Conservation (phyloP, 139 green algal genomes). For the Bryopsis sp. region DNA sequence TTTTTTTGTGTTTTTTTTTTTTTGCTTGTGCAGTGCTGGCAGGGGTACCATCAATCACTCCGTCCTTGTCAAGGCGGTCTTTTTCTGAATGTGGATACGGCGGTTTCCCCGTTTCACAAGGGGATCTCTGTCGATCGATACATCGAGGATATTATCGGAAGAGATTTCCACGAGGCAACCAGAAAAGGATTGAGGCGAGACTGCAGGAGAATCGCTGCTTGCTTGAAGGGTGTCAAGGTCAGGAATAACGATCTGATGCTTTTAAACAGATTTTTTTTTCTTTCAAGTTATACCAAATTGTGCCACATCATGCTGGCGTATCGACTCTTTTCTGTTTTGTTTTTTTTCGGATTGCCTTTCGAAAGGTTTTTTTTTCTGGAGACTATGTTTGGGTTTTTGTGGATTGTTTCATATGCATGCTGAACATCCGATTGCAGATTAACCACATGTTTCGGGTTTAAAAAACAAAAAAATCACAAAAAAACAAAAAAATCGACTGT, state of each 20-base stretch:
- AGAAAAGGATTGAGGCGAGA: neutral
- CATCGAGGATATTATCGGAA: conserved; percentile 12
- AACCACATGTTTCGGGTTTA: neutral
- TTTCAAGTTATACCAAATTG: too few relatives aligned
- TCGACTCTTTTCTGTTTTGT: too few relatives aligned
- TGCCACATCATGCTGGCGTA: too few relatives aligned
- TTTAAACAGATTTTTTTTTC: too few relatives aligned
- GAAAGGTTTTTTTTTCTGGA: too few relatives aligned
- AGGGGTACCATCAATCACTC: conserved; percentile 19
- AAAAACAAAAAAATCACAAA: neutral
- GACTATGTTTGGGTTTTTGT: too few relatives aligned
- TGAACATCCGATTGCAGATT: too few relatives aligned
- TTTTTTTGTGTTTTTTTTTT: neutral
- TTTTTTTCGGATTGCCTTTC: too few relatives aligned
- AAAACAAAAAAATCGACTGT: neutral
- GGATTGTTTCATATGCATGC: too few relatives aligned
- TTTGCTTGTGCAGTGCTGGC: neutral
- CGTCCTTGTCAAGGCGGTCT: conserved; percentile 19
- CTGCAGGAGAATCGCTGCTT: neutral
- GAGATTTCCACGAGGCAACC: too few relatives aligned
- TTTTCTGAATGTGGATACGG: conserved; percentile 17
- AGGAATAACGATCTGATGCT: neutral
- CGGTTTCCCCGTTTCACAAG: conserved; percentile 8
- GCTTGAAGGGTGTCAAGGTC: neutral
- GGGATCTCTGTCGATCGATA: neutral